Conservation (phyloP, 1,284 basidiomycete genomes). For the Tausonia pullulans region DNA sequence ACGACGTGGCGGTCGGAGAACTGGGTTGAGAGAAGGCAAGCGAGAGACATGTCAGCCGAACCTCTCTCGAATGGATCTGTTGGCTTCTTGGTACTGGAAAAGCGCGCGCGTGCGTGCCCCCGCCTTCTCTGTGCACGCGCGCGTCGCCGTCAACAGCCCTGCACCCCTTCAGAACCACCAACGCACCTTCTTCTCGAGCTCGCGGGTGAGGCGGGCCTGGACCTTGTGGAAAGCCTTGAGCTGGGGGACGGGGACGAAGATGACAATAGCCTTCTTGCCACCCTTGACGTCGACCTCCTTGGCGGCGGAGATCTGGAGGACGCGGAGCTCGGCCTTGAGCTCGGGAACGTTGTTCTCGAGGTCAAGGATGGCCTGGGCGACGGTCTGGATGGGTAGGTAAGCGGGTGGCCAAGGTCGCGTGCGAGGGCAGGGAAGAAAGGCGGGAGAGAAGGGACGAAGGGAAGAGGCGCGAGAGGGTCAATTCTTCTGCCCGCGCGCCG, state of each 20-base stretch:
- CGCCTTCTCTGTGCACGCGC: too few species aligned
- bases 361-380: conserved; percentile 95
- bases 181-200: conserved; percentile 87
- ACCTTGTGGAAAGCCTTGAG: conserved; percentile 99
- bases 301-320: conserved; percentile 93
- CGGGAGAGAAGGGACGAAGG: too few species aligned
- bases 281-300: conserved; percentile 99
- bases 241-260: conserved; percentile 97
- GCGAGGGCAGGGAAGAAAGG: too few species aligned
- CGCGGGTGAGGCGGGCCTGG: conserved; percentile 90
- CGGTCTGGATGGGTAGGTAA: conserved; percentile 32
- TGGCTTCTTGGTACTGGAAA: neutral
- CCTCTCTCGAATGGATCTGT: neutral
- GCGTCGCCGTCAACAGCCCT: too few species aligned
- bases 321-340: conserved; percentile 90
- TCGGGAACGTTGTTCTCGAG: conserved; percentile 97
- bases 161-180: too few species aligned
- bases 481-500: too few species aligned
- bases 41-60: neutral
- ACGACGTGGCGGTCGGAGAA: conserved; percentile 79
- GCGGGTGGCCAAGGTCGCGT: too few species aligned
- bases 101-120: too few species aligned
- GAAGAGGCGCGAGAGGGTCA: too few species aligned
- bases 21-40: too few species aligned
- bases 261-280: conserved; percentile 97